Evolutionary conservation across 192 early-diverging fungal species (phyloP).

Genomic region (Coemansia sp.): DNA sequence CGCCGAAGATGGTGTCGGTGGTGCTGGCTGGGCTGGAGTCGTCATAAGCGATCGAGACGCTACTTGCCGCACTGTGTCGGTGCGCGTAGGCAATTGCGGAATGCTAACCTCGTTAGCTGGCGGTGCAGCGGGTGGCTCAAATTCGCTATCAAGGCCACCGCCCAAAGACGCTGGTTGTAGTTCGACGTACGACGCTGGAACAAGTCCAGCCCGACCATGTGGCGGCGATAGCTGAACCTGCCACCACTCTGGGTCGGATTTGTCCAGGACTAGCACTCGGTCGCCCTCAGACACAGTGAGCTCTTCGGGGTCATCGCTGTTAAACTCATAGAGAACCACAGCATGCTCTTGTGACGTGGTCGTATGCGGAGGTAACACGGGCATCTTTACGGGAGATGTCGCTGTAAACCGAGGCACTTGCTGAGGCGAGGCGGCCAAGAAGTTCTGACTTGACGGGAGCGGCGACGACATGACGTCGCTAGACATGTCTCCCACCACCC

Average conservation of each 20-base stretch:
- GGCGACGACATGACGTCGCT: slow-evolving; percentile 9
- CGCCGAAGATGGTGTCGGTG: background rate
- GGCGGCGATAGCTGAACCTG: slow-evolving; percentile 62
- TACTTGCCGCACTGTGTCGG: slow-evolving; percentile 27
- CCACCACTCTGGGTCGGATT: slow-evolving; percentile 89
- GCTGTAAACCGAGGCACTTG: background rate
- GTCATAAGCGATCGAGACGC: slow-evolving; percentile 14
- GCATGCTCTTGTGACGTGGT: slow-evolving; percentile 23
- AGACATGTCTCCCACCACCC: slow-evolving; percentile 10
- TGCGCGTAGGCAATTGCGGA: slow-evolving; percentile 30
- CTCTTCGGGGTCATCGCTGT: slow-evolving; percentile 81
- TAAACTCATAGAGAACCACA: slow-evolving; percentile 79
- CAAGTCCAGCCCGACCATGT: slow-evolving; percentile 66
- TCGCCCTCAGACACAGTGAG: slow-evolving; percentile 82
- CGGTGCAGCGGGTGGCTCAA: background rate
- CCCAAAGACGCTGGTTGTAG: slow-evolving; percentile 1
- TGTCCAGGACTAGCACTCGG: slow-evolving; percentile 80
- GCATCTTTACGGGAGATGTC: slow-evolving; percentile 5
- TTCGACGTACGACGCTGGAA: slow-evolving; percentile 81
- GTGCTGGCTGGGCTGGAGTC: background rate
- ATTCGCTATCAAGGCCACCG: background rate
- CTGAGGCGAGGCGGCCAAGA: background rate
- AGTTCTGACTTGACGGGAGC: slow-evolving; percentile 22
- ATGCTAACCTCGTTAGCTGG: background rate
- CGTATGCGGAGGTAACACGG: slow-evolving; percentile 2